Evolutionary conservation across 2,329 filamentous ascomycete species (phyloP), one percentile per base, ranked within the genome.

Genomic region (Furcasterigmium sp.): DNA sequence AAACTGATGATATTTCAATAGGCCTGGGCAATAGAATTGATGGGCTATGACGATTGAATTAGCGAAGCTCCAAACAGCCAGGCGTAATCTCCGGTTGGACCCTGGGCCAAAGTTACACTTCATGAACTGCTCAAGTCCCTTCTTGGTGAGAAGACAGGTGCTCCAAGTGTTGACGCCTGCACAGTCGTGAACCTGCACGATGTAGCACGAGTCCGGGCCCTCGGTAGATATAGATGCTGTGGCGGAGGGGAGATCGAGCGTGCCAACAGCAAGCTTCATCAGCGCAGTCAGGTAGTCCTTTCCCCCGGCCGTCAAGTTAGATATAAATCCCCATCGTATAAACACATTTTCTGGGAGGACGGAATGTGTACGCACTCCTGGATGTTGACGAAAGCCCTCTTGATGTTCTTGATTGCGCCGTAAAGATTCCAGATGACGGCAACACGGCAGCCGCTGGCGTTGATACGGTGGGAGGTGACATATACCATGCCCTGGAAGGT

Each of bases 401-500:
- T 81, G 54, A 85, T 80, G 54, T 88, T 78, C 74, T 93, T 93
- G 49, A 91, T 87, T 29, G 81, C 80, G 13, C 91, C 91, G 59
- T 97, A 96, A 57, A 96, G 83, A 63, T 96, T 96, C 85, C 91
- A 96, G 3, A 87, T 93, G 39, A 91, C 83, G 44, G 95, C 60
- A 15, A 55, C 75, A 61, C 84, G 79, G 55, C 79, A 70, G 46
- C 68, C 65, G 40, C 72, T 74, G 20, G 68, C 69, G 1, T 73
- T 72, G 28, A 73, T 72, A 42, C 73, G 67, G 53, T 93, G 82
- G n/a, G 73, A 74, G 1, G 88, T 88, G 40, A 95, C 78, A 60
- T 86, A 96, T 30, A 91, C 91, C 45, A 96, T 64, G 2, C 83
- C 83, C 8, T 73, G 79, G 55, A 93, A 96, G 66, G 87, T 91